Evolutionary conservation across 768 basidiomycete species (phyloP).

Genomic region (Mycena galopus): DNA sequence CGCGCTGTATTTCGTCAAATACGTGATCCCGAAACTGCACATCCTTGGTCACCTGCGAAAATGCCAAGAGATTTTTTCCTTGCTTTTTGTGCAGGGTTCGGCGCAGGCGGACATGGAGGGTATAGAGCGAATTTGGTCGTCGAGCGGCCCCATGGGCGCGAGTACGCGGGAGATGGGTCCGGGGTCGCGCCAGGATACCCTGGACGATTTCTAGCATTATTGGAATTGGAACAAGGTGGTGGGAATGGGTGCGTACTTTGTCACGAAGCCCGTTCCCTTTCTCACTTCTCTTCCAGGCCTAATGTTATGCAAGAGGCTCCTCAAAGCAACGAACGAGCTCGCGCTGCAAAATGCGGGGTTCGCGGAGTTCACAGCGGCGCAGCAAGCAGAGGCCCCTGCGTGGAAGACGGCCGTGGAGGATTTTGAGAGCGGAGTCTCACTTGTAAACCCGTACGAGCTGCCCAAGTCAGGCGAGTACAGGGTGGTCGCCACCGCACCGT

Average conservation of each 20-base stretch:
- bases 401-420: not conserved
- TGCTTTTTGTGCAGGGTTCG: not conserved
- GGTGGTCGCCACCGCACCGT: not conserved
- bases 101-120: not conserved
- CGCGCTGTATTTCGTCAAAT: too few species aligned
- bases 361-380: not conserved
- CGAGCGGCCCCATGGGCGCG: not conserved
- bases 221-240: too few species aligned
- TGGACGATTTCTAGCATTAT: not conserved
- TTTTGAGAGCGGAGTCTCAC: not conserved
- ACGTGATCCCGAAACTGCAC: not conserved
- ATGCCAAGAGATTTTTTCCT: not conserved
- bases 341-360: too few species aligned
- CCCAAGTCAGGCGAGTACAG: not conserved
- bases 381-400: not conserved
- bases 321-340: too few species aligned
- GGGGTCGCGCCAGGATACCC: not conserved
- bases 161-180: not conserved
- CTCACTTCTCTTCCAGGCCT: too few species aligned
- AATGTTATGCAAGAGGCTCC: too few species aligned
- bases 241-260: too few species aligned
- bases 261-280: too few species aligned
- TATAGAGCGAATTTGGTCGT: not conserved
- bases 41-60: not conserved
- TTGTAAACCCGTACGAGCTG: not conserved